A percentile compares a stretch with the other conserved stretches of the same genome.
phyloP scores from a whole-genome alignment of 257 asterid species.

The Euphrasia confusa region DNA sequence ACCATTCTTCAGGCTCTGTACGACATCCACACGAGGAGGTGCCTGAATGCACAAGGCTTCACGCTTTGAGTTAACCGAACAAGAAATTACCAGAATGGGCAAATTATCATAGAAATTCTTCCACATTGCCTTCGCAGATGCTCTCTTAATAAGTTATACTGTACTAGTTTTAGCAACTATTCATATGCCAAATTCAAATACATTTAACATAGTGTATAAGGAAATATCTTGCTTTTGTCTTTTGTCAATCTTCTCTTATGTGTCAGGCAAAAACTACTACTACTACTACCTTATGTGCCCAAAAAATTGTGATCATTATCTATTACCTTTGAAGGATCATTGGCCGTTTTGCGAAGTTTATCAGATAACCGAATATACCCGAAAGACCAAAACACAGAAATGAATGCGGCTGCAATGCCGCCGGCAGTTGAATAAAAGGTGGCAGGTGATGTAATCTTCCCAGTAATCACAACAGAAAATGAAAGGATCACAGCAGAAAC shows the following conservation, averaged over 20 bases:
- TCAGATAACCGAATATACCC: conserved; percentile 87
- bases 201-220: no score
- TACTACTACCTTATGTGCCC: not conserved
- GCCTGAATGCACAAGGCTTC: conserved; percentile 51
- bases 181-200: conserved; percentile 7
- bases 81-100: not conserved
- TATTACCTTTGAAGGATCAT: conserved; percentile 87
- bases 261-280: not conserved
- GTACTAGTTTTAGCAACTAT: not conserved
- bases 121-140: not conserved
- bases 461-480: conserved; percentile 66
- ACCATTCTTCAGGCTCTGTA: conserved; percentile 77
- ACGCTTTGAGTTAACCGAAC: conserved; percentile 5
- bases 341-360: conserved; percentile 72
- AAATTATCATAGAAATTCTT: not conserved
- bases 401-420: conserved; percentile 86
- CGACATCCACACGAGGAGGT: conserved; percentile 95
- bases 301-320: not conserved
- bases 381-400: conserved; percentile 95
- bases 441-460: conserved; percentile 79
- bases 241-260: no score
- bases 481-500: conserved; percentile 90
- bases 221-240: no score
- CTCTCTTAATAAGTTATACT: not conserved
- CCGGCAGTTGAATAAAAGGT: conserved; percentile 90